phyloP scores from a whole-genome alignment of 495 filamentous ascomycete species.

The Aspergillus baeticus region DNA sequence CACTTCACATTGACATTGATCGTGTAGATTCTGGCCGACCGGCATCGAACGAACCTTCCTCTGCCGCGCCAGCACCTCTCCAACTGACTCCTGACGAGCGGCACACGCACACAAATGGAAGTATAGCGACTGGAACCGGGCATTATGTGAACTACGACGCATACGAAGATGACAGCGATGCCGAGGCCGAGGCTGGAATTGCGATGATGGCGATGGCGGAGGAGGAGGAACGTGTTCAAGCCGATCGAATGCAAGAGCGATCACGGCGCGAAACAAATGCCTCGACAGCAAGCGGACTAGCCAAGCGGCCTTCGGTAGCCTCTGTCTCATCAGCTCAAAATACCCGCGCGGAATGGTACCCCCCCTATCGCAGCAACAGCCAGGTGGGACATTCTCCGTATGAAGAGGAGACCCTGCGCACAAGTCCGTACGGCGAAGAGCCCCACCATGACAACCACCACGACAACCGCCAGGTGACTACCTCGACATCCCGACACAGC shows the following conservation, averaged over 20 bases:
- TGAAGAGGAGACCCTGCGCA: slow-evolving; percentile 50
- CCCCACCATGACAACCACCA: slow-evolving; percentile 20
- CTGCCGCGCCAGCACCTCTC: not conserved
- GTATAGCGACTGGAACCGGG: slow-evolving; percentile 42
- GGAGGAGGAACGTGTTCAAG: slow-evolving; percentile 66
- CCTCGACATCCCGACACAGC: slow-evolving; percentile 35
- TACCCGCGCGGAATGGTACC: slow-evolving; percentile 69
- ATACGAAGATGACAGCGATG: slow-evolving; percentile 77
- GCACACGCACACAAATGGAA: slow-evolving; percentile 52
- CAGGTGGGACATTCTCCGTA: slow-evolving; percentile 73
- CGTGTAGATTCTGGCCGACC: slow-evolving; percentile 11
- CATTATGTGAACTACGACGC: slow-evolving; percentile 51
- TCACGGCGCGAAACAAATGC: slow-evolving; percentile 52
- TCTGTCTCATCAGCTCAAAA: slow-evolving; percentile 47
- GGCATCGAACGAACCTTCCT: not conserved
- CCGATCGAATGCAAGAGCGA: slow-evolving; percentile 44
- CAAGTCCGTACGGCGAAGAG: slow-evolving; percentile 11
- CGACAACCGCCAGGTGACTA: slow-evolving; percentile 13
- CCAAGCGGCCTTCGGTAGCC: slow-evolving; percentile 21
- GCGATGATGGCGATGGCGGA: slow-evolving; percentile 83
- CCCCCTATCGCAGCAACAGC: slow-evolving; percentile 66
- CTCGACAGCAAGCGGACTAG: slow-evolving; percentile 36
- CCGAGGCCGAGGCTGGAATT: slow-evolving; percentile 84
- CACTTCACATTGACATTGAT: slow-evolving; percentile 17
- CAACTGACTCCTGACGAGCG: slow-evolving; percentile 39